phyloP scores from a whole-genome alignment of 129 eudicot species.

The Artemisia annua region DNA sequence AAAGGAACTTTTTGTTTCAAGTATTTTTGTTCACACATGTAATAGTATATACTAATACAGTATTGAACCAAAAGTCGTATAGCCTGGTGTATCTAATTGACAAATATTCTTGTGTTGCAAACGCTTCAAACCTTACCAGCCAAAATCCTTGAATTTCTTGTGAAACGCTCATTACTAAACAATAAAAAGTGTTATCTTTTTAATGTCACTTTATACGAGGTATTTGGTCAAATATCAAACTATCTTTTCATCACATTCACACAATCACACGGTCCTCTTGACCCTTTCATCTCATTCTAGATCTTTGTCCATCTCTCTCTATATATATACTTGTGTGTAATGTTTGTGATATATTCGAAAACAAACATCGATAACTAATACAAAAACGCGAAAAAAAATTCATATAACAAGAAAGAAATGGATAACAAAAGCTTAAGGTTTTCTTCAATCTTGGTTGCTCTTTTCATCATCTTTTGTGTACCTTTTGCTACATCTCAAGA shows the following conservation, averaged over 20 bases:
- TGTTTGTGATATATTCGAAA: background rate
- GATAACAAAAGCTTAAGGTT: slow-evolving; percentile 12
- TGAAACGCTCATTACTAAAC: background rate
- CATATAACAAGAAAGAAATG: slow-evolving; percentile 20
- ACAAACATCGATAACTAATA: background rate
- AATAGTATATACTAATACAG: no score
- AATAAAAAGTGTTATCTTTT: background rate
- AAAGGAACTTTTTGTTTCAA: no score
- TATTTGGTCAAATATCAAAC: background rate
- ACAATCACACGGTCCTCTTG: background rate
- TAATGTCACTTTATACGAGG: background rate
- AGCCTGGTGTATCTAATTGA: no score
- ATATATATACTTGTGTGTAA: background rate
- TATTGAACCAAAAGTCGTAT: no score
- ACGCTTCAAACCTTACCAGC: background rate
- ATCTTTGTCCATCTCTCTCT: background rate
- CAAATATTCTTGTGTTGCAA: no score
- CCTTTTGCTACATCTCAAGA: slow-evolving; percentile 34
- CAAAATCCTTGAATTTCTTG: background rate
- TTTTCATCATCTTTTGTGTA: slow-evolving; percentile 24
- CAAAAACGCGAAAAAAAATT: background rate
- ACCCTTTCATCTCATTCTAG: background rate
- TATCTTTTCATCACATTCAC: slow-evolving; percentile 15
- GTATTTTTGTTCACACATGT: no score
- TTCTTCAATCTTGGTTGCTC: slow-evolving; percentile 25